Percentiles rank a stretch among this genome's conserved stretches.
phyloP scores from a whole-genome alignment of 345 rosid species.

The Moricandia arvensis region DNA sequence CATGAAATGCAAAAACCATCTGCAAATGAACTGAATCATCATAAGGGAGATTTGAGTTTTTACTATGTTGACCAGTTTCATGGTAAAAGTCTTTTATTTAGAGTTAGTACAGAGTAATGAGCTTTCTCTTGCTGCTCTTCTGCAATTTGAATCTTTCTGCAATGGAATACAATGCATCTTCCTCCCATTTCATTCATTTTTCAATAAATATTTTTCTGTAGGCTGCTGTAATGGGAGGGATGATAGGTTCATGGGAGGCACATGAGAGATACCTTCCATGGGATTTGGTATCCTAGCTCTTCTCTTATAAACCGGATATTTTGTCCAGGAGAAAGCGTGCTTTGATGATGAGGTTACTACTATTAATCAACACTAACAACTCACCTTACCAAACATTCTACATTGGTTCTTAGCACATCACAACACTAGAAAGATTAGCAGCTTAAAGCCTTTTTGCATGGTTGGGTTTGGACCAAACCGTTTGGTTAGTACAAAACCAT shows the following conservation, averaged over 20 bases:
- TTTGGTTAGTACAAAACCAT: constrained; percentile 15
- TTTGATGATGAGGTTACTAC: constrained; percentile 26
- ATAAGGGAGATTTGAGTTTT: not conserved
- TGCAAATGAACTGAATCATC: not conserved
- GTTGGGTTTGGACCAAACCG: not conserved
- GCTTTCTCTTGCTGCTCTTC: no score
- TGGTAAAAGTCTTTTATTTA: not conserved
- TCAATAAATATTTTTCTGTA: constrained; percentile 16
- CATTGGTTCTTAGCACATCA: not conserved
- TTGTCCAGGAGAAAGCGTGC: constrained; percentile 60
- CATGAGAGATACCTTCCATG: constrained; percentile 58
- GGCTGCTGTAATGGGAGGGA: constrained; percentile 63
- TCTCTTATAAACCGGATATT: constrained; percentile 28
- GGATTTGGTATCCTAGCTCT: constrained; percentile 55
- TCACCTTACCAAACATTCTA: not conserved
- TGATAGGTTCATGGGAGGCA: constrained; percentile 57
- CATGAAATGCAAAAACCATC: not conserved
- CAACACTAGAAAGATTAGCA: not conserved
- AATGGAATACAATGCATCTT: not conserved
- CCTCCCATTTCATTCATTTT: not conserved
- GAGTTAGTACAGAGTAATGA: no score
- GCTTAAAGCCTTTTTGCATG: not conserved
- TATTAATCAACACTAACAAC: not conserved
- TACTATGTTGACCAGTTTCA: not conserved
- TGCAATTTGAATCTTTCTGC: no score